phyloP scores from a whole-genome alignment of 116 monocot species.

The Iris pallida region DNA sequence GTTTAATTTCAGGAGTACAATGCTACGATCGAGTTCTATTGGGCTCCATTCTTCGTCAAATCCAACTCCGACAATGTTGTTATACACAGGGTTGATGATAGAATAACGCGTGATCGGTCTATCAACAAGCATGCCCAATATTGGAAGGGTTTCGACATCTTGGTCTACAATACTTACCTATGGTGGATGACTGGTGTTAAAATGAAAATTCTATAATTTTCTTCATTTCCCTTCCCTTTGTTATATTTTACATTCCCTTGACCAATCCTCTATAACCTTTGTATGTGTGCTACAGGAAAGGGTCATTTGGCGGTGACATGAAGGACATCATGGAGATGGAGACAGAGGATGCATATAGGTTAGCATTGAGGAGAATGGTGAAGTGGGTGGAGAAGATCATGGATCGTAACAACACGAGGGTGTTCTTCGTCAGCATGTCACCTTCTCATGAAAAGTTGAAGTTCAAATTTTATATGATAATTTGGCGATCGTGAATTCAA shows the following conservation, averaged over 20 bases:
- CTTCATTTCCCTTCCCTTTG: neutral
- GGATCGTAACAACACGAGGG: constrained; percentile 21
- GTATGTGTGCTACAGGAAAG: neutral
- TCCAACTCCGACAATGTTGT: constrained; percentile 31
- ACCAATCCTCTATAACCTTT: neutral
- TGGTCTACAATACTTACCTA: constrained; percentile 30
- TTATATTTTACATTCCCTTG: neutral
- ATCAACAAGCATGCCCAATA: constrained; percentile 24
- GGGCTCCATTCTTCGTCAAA: constrained; percentile 31
- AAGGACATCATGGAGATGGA: constrained; percentile 10
- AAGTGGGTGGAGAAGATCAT: constrained; percentile 34
- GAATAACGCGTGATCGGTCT: constrained; percentile 23
- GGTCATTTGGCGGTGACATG: constrained; percentile 9
- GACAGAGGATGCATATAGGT: constrained; percentile 10
- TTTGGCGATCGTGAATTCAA: too few species aligned
- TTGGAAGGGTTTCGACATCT: constrained; percentile 24
- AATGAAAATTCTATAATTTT: constrained; percentile 19
- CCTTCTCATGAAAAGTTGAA: constrained; percentile 28
- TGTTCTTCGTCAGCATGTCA: constrained; percentile 37
- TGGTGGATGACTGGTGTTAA: constrained; percentile 28
- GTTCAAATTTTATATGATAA: too few species aligned
- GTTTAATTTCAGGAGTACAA: constrained; percentile 19
- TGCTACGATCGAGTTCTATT: constrained; percentile 31
- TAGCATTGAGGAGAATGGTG: constrained; percentile 24
- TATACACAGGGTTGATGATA: constrained; percentile 12